Evolutionary conservation across 148 eudicot species (phyloP), one percentile per base, ranked within the genome.

Genomic region (Oxyria digyna): DNA sequence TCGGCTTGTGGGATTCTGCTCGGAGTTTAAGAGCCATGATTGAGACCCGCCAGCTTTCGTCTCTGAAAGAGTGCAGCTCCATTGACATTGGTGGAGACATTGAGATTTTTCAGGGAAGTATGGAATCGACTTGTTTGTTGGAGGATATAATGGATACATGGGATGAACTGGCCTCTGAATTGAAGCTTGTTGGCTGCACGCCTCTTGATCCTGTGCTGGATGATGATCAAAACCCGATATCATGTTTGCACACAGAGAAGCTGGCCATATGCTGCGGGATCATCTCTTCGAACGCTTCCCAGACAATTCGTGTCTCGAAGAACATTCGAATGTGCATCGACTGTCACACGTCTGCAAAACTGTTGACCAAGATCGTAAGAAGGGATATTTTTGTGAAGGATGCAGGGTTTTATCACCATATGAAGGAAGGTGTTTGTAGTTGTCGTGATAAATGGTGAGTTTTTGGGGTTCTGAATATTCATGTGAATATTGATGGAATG

Each of bases 1-100:
- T 76, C 4, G 82, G 90, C 17, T 74, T 74, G 71, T 79, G 85
- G 81, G 81, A 79, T 29, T 75, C 77, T 37, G 84, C 81, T 67
- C 75, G 76, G 27, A 69, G 71, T 12, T 73, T 77, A 79, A 77
- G 78, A 78, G 79, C 69, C 40, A 32, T 79, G 31, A 72, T 85
- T n/a, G 69, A 80, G 43, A 48, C 62, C 29, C 42, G 8, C 26
- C 35, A 40, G 40, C 3, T 71, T 45, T 8, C 69, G 40, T 48
- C 45, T 5, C 15, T 63, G 17, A 72, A 69, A 20, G 78, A 75
- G 38, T 69, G 76, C 66, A 75, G 78, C 31, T 75, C 10, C 55
- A 31, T 75, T 37, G 35, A 71, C 66, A 62, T 68, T 11, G 71
- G 78, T 42, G 42, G 70, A 3, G 72, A 38, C 4, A 42, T 72